Base-by-base conservation (phyloP, 768 basidiomycete species). In the Mycena epipterygia region DNA sequence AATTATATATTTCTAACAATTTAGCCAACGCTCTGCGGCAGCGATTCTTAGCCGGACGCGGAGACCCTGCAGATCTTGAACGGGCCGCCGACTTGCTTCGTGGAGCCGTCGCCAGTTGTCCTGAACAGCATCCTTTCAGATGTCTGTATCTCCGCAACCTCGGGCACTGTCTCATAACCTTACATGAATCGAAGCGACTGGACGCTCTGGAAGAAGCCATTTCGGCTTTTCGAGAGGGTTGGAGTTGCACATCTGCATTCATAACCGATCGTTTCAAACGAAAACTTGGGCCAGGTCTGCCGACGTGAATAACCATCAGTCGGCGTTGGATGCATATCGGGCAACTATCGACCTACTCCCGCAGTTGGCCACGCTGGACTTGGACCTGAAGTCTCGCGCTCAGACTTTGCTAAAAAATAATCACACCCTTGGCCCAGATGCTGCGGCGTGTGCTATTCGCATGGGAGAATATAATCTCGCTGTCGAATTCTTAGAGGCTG, bases 231-330 rank as follows among this genome's bases (percentile, higher is more conserved):
- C 39, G 52, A 63, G 49, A 51, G 42, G 48, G 48, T 37, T 39
- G 48, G 14, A 51, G 48, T 30, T 49, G 52, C 35, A 3, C 61
- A 52, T 63, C 61, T 23, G 46, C 46, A 21, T 39, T 29, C 29
- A 33, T 39, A 25, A 52, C 39, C 42, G 19, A 2, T 35, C 61
- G 61, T 19, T 63, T 63, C 48, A 3, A 25, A 48, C 61, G 52
- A 63, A 23, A 27, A 51, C 21, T 51, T 63, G 61, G 61, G 61
- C 61, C 51, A 49, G 52, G 23, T 37, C 27, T 63, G 61, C 61
- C 25, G 42, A 52, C 52, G 48, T 33, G 27, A 32, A 63, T 37
- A 63, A 39, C 44, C 61, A 51, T 16, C 25, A 48, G 25, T 63
- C 61, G 17, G 61, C 61, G 17, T 23, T 63, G 33, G 61, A 49